These are phyloP conservation scores for Alternaria arborescens DNA, from an alignment of 2,329 filamentous ascomycete genomes.

Conservation along the genomic window DNA sequence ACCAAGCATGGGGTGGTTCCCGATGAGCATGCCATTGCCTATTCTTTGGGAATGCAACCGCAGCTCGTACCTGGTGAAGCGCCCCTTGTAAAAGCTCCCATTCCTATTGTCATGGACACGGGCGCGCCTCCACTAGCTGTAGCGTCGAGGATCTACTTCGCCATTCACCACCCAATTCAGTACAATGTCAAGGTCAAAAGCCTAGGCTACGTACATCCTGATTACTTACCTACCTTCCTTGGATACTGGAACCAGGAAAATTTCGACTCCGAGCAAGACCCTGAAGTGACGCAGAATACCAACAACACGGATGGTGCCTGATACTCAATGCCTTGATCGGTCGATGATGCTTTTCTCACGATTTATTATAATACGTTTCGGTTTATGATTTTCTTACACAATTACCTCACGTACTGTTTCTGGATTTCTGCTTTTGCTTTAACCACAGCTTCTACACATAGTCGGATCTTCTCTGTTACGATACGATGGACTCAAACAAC, in stretches of 20 bases:
- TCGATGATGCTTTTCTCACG: no score
- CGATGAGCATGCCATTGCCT: slow-evolving; percentile 12
- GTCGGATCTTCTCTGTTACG: no score
- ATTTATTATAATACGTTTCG: no score
- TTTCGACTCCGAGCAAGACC: neutral
- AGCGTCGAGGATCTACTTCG: slow-evolving; percentile 7
- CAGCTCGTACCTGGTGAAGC: neutral
- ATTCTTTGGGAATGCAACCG: neutral
- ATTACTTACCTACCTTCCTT: neutral
- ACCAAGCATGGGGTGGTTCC: neutral
- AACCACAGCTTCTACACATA: no score
- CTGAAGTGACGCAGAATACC: neutral
- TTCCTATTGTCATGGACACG: neutral
- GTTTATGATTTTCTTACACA: no score
- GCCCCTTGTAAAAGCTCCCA: neutral
- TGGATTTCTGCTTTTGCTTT: no score
- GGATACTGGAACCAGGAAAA: slow-evolving; percentile 12
- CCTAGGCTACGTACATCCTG: neutral
- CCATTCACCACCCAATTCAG: slow-evolving; percentile 11
- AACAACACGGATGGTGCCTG: no score
- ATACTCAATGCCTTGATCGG: no score
- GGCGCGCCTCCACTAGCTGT: neutral
- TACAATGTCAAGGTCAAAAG: slow-evolving; percentile 11
- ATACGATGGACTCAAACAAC: no score
- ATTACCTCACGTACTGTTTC: no score